Conservation (phyloP, 2,329 filamentous ascomycete genomes). For the Curvularia eragrostidis region DNA sequence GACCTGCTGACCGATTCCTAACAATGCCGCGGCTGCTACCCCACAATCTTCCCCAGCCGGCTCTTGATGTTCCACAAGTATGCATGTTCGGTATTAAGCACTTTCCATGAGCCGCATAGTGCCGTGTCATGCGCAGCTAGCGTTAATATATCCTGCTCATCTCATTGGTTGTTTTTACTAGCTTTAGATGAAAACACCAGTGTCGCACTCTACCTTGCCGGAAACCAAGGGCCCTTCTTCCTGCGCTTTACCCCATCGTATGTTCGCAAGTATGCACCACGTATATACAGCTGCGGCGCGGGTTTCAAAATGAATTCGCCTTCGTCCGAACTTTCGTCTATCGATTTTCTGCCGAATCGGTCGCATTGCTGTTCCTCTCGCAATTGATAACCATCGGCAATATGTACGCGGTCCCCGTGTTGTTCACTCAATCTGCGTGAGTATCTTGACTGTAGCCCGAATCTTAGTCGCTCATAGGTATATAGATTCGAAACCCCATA, state of each 20-base stretch:
- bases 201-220: conserved; percentile 20
- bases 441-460: conserved; percentile 3
- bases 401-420: conserved; percentile 30
- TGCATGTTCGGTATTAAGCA: conserved; percentile 29
- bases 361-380: neutral
- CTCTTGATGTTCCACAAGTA: conserved; percentile 28
- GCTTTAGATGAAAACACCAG: conserved; percentile 31
- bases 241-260: conserved; percentile 15
- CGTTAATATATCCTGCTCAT: conserved; percentile 19
- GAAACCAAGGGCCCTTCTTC: conserved; percentile 22
- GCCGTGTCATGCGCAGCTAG: conserved; percentile 26
- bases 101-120: conserved; percentile 34
- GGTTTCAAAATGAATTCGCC: conserved; percentile 2
- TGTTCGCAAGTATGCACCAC: conserved; percentile 15
- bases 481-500: conserved; percentile 21
- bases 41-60: conserved; percentile 25
- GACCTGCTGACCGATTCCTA: conserved; percentile 11
- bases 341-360: neutral
- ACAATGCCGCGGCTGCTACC: conserved; percentile 18
- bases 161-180: conserved; percentile 24
- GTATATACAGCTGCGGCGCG: conserved; percentile 20
- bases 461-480: conserved; percentile 14
- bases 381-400: conserved; percentile 4
- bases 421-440: conserved; percentile 24
- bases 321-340: conserved; percentile 4